These are phyloP conservation scores for Rhododendron molle DNA, from an alignment of 148 eudicot genomes.

Conservation along the genomic window DNA sequence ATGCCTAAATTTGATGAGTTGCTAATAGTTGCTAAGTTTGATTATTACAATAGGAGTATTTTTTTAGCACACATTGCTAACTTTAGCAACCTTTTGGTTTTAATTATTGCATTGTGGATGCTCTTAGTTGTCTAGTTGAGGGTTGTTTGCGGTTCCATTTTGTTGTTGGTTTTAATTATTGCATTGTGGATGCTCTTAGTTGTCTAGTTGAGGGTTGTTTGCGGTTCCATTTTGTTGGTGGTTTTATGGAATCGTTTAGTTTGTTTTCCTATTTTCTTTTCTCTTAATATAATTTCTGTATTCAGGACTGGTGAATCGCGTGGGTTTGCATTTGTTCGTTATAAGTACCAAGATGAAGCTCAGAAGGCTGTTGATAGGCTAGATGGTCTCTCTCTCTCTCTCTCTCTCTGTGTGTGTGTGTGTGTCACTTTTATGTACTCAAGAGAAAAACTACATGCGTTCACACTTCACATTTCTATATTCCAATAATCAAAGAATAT, in stretches of 20 bases:
- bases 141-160: background rate
- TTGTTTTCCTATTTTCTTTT: background rate
- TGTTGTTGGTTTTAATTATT: no score
- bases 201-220: background rate
- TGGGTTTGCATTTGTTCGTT: slow-evolving; percentile 27
- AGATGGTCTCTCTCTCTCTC: slow-evolving; percentile 9
- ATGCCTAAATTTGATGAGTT: no score
- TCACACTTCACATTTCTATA: background rate
- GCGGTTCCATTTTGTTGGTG: background rate
- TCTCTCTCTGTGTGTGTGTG: background rate
- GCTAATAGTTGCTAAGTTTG: no score
- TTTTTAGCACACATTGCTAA: no score
- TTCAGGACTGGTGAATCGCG: slow-evolving; percentile 25
- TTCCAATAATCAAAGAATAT: background rate
- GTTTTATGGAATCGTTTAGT: background rate
- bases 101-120: no score
- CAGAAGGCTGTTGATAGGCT: slow-evolving; percentile 29
- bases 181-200: no score
- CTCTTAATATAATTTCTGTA: background rate
- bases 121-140: background rate
- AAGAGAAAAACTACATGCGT: background rate
- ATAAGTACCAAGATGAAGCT: slow-evolving; percentile 26
- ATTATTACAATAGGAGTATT: no score
- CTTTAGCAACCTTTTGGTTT: no score
- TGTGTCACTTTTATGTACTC: background rate